Percentiles rank a stretch among this genome's conserved stretches.
Conservation (phyloP, 1,284 basidiomycete genomes). For the Pyrrhoderma noxium region DNA sequence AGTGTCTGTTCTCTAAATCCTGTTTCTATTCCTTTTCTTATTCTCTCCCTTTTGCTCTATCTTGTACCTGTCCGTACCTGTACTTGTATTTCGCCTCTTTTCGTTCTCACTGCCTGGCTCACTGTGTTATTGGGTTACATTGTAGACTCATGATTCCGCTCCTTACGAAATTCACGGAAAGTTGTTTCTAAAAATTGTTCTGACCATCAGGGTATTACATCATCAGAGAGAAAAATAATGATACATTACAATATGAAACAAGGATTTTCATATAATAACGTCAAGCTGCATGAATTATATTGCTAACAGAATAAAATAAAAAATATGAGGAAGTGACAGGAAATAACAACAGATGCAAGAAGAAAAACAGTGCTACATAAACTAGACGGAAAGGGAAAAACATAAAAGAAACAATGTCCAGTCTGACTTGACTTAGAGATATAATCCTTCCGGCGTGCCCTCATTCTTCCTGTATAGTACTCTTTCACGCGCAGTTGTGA, state of each 20-base stretch:
- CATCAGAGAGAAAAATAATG: too few species aligned
- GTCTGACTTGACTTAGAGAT: conserved; percentile 48
- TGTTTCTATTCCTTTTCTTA: not conserved
- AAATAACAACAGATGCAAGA: not conserved
- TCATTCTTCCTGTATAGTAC: conserved; percentile 92
- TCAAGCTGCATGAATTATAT: too few species aligned
- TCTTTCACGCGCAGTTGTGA: conserved; percentile 84
- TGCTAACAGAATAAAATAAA: too few species aligned
- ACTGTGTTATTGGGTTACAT: too few species aligned
- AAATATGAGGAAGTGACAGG: not conserved
- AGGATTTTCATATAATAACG: too few species aligned
- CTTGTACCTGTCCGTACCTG: not conserved
- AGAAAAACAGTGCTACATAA: not conserved
- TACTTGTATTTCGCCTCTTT: not conserved
- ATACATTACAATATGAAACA: too few species aligned
- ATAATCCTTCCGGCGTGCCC: conserved; percentile 81
- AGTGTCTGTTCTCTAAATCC: not conserved
- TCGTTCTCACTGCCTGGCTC: too few species aligned
- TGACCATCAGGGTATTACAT: too few species aligned
- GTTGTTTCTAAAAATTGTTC: too few species aligned
- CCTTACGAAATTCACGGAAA: too few species aligned
- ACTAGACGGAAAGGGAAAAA: not conserved
- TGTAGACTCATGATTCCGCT: too few species aligned
- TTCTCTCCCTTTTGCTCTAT: not conserved
- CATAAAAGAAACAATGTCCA: too few species aligned